Evolutionary conservation across 179 eudicot species (phyloP).

Genomic region (Beta corolliflora): DNA sequence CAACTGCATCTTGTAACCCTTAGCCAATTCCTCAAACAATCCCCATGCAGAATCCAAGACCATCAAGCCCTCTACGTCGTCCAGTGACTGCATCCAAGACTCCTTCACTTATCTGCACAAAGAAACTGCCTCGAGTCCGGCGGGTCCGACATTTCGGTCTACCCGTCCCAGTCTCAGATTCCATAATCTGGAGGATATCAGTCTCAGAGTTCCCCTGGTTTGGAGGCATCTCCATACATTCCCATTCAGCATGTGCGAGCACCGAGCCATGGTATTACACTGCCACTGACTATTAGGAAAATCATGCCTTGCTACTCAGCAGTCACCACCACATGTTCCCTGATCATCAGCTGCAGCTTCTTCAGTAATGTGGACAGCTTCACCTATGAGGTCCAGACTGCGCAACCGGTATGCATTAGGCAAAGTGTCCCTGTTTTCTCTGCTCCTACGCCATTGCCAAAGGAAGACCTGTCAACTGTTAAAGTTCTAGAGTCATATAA

Average conservation of each 20-base stretch:
- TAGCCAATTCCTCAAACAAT: slow-evolving; percentile 60
- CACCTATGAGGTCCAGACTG: slow-evolving; percentile 28
- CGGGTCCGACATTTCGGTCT: slow-evolving; percentile 13
- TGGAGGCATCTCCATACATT: slow-evolving; percentile 69
- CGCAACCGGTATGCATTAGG: slow-evolving; percentile 38
- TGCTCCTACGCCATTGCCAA: slow-evolving; percentile 23
- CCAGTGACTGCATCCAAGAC: slow-evolving; percentile 62
- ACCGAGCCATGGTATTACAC: slow-evolving; percentile 54
- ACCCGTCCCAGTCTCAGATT: slow-evolving; percentile 33
- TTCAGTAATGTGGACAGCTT: slow-evolving; percentile 39
- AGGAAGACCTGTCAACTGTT: slow-evolving; percentile 1
- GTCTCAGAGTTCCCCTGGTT: slow-evolving; percentile 57
- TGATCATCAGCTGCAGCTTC: slow-evolving; percentile 41
- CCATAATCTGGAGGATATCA: slow-evolving; percentile 36
- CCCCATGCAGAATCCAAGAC: slow-evolving; percentile 55
- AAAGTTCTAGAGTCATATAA: slow-evolving; percentile 18
- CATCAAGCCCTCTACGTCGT: slow-evolving; percentile 57
- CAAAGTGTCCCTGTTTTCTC: slow-evolving; percentile 39
- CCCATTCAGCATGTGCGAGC: slow-evolving; percentile 62
- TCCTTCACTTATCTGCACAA: slow-evolving; percentile 67
- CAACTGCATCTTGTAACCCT: slow-evolving; percentile 34
- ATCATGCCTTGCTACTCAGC: slow-evolving; percentile 67
- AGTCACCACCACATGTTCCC: slow-evolving; percentile 48
- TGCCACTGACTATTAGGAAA: slow-evolving; percentile 69
- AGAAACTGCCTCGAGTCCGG: slow-evolving; percentile 48